Conservation (phyloP, 176 grass and related monocot genomes). For the Poa annua region DNA sequence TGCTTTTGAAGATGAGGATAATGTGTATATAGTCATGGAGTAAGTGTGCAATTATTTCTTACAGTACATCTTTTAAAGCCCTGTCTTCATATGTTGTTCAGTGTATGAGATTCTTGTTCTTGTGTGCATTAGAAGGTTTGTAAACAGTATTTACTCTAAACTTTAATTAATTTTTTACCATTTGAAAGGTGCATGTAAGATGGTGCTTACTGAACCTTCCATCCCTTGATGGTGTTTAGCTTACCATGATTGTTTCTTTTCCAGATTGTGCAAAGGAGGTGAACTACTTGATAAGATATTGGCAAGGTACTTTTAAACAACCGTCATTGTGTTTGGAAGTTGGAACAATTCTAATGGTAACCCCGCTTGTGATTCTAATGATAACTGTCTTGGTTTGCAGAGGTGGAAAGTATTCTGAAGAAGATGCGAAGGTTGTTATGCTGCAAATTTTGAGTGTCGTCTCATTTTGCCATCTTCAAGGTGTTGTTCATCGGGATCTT, state of each 20-base stretch:
- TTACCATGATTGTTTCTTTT: conserved; percentile 40
- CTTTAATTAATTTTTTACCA: conserved; percentile 29
- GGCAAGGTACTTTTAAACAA: conserved; percentile 63
- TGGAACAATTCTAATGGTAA: conserved; percentile 15
- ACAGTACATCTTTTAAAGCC: conserved; percentile 4
- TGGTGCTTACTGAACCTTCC: not conserved
- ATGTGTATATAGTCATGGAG: conserved; percentile 99
- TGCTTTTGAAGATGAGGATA: conserved; percentile 97
- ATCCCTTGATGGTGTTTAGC: conserved; percentile 27
- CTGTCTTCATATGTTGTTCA: conserved; percentile 8
- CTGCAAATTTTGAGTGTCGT: conserved; percentile 93
- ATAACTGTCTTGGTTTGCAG: conserved; percentile 46
- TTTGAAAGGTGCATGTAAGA: conserved; percentile 32
- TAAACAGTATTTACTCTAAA: not conserved
- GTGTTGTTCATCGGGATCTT: conserved; percentile 97
- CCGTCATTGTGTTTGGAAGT: conserved; percentile 10
- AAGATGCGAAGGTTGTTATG: conserved; percentile 92
- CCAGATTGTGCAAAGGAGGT: conserved; percentile 96
- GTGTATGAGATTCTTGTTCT: conserved; percentile 5
- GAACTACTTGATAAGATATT: conserved; percentile 95
- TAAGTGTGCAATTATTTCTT: conserved; percentile 55
- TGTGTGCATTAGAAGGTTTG: conserved; percentile 27
- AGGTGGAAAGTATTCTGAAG: conserved; percentile 98
- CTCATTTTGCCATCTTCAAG: conserved; percentile 99
- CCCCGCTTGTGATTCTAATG: conserved; percentile 27